Evolutionary conservation across 83 land plant genomes (phyloP), one percentile per base, ranked within the genome.

Genomic region (Thuja plicata): DNA sequence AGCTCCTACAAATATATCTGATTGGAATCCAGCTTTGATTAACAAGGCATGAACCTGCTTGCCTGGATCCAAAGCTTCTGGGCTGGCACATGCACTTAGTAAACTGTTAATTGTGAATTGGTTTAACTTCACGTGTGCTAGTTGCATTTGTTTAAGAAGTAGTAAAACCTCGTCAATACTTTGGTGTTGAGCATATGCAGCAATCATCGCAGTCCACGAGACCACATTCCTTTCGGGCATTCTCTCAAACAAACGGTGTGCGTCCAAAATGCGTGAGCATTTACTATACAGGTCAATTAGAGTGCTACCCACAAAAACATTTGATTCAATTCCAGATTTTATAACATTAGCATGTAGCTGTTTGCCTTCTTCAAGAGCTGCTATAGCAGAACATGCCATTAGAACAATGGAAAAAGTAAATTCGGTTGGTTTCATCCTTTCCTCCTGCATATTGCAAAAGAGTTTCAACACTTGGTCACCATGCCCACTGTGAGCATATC

Each of bases 261-360:
- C 92, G 32, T 93, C 92, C 50, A 77, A 57, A 30, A 94, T 89
- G 41, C 81, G 41, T 43, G 92, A 94, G 83, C 92, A 94, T 85
- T 89, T 94, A 1, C 92, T 89, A 90, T 95, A 95, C 91, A 94
- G 83, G 80, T 94, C 94, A 40, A 93, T 30, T 16, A 93, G 92
- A 60, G 94, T 89, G 0, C 94, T 89, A 40, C 88, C 87, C 27
- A 93, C 93, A 90, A 87, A 91, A 15, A 91, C 10, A 88, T 93
- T 89, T 34, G 89, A 88, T 38, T 81, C 87, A 66, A 92, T 87
- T 41, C 95, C 95, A 66, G 81, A 79, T 90, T 89, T 91, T 15
- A 80, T 48, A 8, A 92, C 9, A 9, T 90, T 46, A 85, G 91
- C 86, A 87, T 93, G 94, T n/a, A 95, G 78, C 48, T 95, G 95